phyloP scores from a whole-genome alignment of 345 rosid species.

The Streptanthus diversifolius region DNA sequence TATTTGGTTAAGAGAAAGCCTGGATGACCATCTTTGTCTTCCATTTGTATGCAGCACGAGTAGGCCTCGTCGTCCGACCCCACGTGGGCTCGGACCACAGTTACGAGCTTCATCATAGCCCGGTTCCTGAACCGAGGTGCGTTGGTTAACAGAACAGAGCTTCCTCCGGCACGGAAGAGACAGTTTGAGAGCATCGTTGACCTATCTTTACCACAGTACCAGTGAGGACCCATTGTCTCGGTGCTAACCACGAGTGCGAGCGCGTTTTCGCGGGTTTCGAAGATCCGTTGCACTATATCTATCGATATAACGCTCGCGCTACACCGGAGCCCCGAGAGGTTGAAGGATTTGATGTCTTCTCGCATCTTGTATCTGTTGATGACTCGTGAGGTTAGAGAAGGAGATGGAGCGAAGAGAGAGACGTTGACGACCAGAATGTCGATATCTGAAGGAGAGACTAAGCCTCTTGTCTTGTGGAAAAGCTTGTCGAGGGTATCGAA shows the following conservation, averaged over 20 bases:
- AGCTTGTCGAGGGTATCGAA: slow-evolving; percentile 56
- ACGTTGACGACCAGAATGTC: slow-evolving; percentile 66
- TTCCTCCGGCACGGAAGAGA: slow-evolving; percentile 68
- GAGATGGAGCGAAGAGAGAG: slow-evolving; percentile 58
- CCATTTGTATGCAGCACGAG: slow-evolving; percentile 45
- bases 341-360: slow-evolving; percentile 53
- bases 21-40: slow-evolving; percentile 34
- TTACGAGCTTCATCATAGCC: slow-evolving; percentile 50
- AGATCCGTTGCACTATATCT: slow-evolving; percentile 41
- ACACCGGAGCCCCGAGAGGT: slow-evolving; percentile 70
- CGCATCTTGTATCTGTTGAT: slow-evolving; percentile 69
- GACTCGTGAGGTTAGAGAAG: slow-evolving; percentile 60
- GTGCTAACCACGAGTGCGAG: slow-evolving; percentile 72
- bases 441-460: slow-evolving; percentile 48
- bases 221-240: slow-evolving; percentile 62
- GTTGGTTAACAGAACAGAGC: slow-evolving; percentile 70
- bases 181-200: slow-evolving; percentile 80
- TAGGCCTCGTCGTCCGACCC: slow-evolving; percentile 65
- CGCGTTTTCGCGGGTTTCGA: slow-evolving; percentile 41
- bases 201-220: slow-evolving; percentile 71
- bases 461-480: slow-evolving; percentile 39
- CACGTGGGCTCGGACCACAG: slow-evolving; percentile 46
- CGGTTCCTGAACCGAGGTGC: slow-evolving; percentile 35
- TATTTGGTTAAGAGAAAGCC: slow-evolving; percentile 35
- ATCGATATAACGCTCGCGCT: slow-evolving; percentile 53